Percentiles rank a stretch among this genome's conserved stretches.
Evolutionary conservation across 495 filamentous ascomycete genomes (phyloP).

Genomic region (Copromyces sp.): DNA sequence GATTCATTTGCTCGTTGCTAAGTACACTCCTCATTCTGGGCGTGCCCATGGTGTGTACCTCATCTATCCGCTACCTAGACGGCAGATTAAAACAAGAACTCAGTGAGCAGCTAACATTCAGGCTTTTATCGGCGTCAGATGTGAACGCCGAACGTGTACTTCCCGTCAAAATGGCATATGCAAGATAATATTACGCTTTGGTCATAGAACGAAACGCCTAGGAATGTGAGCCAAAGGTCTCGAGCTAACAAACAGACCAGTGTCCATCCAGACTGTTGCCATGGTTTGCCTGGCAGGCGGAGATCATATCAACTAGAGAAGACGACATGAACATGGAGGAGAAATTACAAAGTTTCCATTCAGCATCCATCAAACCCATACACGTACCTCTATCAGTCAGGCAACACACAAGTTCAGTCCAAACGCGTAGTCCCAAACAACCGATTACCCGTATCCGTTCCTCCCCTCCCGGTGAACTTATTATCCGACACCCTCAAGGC

Average conservation of each 20-base stretch:
- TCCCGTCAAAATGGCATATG: no score
- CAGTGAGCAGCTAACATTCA: neutral
- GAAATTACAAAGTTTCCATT: neutral
- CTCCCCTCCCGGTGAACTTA: conserved; percentile 41
- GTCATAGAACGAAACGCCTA: no score
- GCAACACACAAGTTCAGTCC: conserved; percentile 1
- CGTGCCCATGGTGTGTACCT: neutral
- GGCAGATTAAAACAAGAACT: no score
- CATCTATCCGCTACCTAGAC: neutral
- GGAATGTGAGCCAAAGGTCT: no score
- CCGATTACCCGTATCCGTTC: conserved; percentile 49
- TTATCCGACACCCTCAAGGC: conserved; percentile 46
- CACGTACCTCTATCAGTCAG: neutral
- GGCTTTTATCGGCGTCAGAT: neutral
- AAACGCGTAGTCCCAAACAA: conserved; percentile 46
- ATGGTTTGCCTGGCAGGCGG: neutral
- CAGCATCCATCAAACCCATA: neutral
- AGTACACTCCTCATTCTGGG: neutral
- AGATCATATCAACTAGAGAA: neutral
- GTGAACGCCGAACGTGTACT: neutral
- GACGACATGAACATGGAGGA: neutral
- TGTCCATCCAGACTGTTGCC: neutral
- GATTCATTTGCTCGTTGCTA: neutral
- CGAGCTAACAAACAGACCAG: no score
- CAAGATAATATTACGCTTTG: no score